A percentile compares a stretch with the other conserved stretches of the same genome.
These are phyloP conservation scores for Hanseniaspora guilliermondii DNA, from an alignment of 805 yeast species.

Conservation along the genomic window DNA sequence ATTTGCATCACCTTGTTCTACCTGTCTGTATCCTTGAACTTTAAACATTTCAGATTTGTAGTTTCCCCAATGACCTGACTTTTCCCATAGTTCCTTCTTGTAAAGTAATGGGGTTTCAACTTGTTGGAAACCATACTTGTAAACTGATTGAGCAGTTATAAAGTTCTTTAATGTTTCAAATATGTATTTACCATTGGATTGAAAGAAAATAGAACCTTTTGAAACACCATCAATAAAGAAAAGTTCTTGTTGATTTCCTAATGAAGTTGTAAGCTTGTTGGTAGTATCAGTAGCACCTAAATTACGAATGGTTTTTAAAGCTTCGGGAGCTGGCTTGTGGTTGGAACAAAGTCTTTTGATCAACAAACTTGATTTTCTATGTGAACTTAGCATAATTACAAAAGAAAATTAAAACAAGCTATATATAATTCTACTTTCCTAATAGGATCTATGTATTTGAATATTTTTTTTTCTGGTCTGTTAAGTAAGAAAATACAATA, in stretches of 20 bases:
- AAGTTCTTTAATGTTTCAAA: constrained; percentile 67
- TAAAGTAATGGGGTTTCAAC: constrained; percentile 86
- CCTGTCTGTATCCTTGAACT: constrained; percentile 45
- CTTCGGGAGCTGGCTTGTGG: neutral
- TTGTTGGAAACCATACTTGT: constrained; percentile 73
- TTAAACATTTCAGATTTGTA: constrained; percentile 89
- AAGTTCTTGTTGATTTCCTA: constrained; percentile 52
- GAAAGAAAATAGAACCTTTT: constrained; percentile 84
- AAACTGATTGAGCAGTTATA: constrained; percentile 69
- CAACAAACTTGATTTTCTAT: neutral
- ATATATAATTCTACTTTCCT: constrained; percentile 6
- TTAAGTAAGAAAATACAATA: too few species aligned
- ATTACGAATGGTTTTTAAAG: neutral
- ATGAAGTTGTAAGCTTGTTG: constrained; percentile 1
- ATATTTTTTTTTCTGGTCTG: too few species aligned
- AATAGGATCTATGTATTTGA: too few species aligned
- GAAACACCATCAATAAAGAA: constrained; percentile 69
- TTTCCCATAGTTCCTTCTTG: constrained; percentile 73
- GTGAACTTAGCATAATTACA: neutral
- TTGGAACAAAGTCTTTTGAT: neutral
- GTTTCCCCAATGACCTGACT: constrained; percentile 91
- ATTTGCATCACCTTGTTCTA: constrained; percentile 19
- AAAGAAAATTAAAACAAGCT: too few species aligned
- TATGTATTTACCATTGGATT: constrained; percentile 84
- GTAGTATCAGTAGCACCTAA: constrained; percentile 5